Base-by-base conservation (phyloP, 78 protist genomes). In the Speleostelium caveatum region DNA sequence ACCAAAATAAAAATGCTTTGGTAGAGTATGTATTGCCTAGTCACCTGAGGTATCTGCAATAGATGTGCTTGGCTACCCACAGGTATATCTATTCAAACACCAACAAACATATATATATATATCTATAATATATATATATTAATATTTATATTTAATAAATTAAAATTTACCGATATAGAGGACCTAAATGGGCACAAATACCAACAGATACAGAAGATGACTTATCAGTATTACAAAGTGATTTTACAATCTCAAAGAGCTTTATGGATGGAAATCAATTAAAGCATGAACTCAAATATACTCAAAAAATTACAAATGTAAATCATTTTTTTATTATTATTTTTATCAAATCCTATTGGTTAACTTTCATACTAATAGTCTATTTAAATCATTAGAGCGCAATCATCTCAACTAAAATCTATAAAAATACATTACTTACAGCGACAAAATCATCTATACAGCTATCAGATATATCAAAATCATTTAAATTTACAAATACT, bases 101-200 rank as follows among this genome's bases (percentile, higher is more conserved):
- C 14, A 12, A 24, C 22, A 22, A 58, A 58, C 7, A 60, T 60
- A 5, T n/a, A 2, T 10, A 10, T 61, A 61, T 26, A 32, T 10
- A 30, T 61, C 22, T 1, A 30, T 32, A 8, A 49, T 49, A 49
- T 32, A 19, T 30, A 67, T n/a, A n/a, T n/a, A n/a, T n/a, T n/a
- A n/a, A n/a, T n/a, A n/a, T n/a, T n/a, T n/a, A n/a, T n/a, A n/a
- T n/a, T n/a, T n/a, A n/a, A n/a, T n/a, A n/a, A n/a, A n/a, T n/a
- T n/a, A n/a, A n/a, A n/a, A n/a, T n/a, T n/a, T n/a, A n/a, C n/a
- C 3, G 17, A 39, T 30, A 66, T 39, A 68, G 75, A 16, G 55
- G n/a, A 68, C 75, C 75, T 24, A 42, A 68, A 26, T 68, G 75
- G 75, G 75, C 75, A 26, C 36, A 68, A 68, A 41, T 68, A n/a